Percentiles rank a stretch among this genome's conserved stretches.
These are phyloP conservation scores for Eucalyptus cloeziana DNA, from an alignment of 345 rosid genomes.

Conservation along the genomic window DNA sequence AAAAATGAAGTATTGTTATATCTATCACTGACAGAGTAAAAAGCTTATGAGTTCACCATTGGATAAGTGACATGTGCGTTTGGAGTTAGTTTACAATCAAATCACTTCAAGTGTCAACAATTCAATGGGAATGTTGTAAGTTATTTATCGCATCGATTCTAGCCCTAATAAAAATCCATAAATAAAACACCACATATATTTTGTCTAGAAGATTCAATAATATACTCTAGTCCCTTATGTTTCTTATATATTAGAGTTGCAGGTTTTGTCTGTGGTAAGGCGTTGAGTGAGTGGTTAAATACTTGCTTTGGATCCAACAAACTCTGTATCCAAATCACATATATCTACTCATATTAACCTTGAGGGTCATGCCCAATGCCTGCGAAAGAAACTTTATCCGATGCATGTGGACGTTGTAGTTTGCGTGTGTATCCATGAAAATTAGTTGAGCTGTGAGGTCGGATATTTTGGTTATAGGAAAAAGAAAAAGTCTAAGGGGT, in stretches of 20 bases:
- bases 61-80: neutral
- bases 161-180: neutral
- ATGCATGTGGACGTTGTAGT: neutral
- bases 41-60: neutral
- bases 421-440: neutral
- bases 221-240: neutral
- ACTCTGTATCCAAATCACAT: neutral
- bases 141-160: neutral
- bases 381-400: neutral
- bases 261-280: neutral
- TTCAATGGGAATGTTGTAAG: neutral
- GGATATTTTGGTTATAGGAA: neutral
- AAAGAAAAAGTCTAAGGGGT: neutral
- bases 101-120: neutral
- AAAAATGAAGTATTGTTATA: neutral
- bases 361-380: rapidly evolving
- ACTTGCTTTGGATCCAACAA: neutral
- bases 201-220: neutral
- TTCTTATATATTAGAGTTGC: neutral
- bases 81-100: neutral
- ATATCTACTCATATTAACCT: neutral
- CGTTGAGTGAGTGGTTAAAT: neutral
- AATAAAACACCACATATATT: neutral
- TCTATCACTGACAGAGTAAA: neutral
- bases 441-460: neutral